Conservation (phyloP, 1,284 basidiomycete species). For the Cystobasidium pallidum region DNA sequence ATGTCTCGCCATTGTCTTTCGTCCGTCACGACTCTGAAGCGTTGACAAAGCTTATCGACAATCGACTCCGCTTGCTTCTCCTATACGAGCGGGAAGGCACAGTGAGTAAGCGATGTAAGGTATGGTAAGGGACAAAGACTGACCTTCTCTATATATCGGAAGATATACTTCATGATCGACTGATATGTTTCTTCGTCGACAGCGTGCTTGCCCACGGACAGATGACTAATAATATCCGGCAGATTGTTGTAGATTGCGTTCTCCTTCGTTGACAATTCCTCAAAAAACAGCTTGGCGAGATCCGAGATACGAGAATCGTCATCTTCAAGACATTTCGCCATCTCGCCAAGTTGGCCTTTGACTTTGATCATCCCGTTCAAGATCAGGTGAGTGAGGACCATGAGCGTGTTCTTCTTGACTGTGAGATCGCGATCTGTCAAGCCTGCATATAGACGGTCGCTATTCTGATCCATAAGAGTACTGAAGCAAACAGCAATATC, state of each 20-base stretch:
- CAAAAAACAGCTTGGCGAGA: constrained; percentile 95
- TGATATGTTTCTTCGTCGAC: constrained; percentile 92
- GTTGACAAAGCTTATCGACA: constrained; percentile 91
- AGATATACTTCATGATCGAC: constrained; percentile 92
- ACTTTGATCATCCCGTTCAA: constrained; percentile 99
- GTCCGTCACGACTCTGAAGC: constrained; percentile 85
- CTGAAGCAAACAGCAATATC: constrained; percentile 97
- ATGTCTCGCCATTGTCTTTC: constrained; percentile 97
- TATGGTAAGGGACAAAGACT: constrained; percentile 44
- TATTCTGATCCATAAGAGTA: constrained; percentile 95
- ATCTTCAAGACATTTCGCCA: constrained; percentile 98
- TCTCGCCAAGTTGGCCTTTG: constrained; percentile 97
- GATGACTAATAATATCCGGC: constrained; percentile 92
- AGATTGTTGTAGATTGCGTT: constrained; percentile 99
- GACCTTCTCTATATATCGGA: constrained; percentile 95
- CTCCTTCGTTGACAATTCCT: constrained; percentile 90
- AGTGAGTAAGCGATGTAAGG: neutral
- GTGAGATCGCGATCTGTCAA: constrained; percentile 81
- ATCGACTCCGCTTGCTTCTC: constrained; percentile 95
- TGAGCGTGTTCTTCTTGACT: constrained; percentile 98
- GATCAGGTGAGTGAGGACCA: constrained; percentile 97
- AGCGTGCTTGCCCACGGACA: constrained; percentile 89
- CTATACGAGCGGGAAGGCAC: constrained; percentile 57
- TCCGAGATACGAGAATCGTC: constrained; percentile 85
- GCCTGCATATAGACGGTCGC: constrained; percentile 90